Percentiles rank a stretch among this genome's conserved stretches.
These are phyloP conservation scores for Melaleuca quinquenervia DNA, from an alignment of 345 rosid species.

Conservation along the genomic window DNA sequence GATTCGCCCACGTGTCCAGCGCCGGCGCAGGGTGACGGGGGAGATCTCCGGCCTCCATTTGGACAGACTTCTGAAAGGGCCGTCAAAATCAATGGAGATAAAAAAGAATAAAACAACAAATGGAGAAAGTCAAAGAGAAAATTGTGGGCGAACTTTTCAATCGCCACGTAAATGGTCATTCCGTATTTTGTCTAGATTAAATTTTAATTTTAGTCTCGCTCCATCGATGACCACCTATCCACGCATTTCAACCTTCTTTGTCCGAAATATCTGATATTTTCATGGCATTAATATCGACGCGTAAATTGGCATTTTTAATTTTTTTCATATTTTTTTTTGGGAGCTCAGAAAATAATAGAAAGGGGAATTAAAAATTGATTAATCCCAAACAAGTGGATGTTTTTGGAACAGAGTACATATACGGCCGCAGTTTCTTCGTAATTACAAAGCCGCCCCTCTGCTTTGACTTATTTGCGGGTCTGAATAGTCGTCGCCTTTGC, in stretches of 20 bases:
- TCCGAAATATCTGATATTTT: neutral
- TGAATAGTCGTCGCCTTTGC: neutral
- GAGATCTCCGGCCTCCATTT: neutral
- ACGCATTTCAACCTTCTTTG: neutral
- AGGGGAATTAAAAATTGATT: neutral
- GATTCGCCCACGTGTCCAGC: neutral
- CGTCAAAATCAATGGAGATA: neutral
- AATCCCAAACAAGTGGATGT: neutral
- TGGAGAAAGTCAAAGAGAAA: neutral
- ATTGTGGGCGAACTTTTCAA: neutral
- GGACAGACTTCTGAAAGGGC: neutral
- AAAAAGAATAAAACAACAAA: neutral
- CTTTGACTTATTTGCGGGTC: neutral
- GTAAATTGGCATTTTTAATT: neutral
- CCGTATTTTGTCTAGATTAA: neutral
- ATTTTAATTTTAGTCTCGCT: neutral
- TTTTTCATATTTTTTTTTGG: neutral
- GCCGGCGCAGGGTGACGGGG: neutral
- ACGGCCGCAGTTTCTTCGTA: neutral
- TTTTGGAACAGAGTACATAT: neutral
- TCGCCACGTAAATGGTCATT: too few relatives aligned
- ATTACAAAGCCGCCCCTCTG: neutral
- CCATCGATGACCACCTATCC: accelerated
- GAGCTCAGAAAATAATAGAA: too few relatives aligned
- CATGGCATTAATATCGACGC: neutral